A percentile compares a stretch with the other conserved stretches of the same genome.
phyloP scores from a whole-genome alignment of 352 stramenopile genomes.

The Pseudoperonospora humuli region DNA sequence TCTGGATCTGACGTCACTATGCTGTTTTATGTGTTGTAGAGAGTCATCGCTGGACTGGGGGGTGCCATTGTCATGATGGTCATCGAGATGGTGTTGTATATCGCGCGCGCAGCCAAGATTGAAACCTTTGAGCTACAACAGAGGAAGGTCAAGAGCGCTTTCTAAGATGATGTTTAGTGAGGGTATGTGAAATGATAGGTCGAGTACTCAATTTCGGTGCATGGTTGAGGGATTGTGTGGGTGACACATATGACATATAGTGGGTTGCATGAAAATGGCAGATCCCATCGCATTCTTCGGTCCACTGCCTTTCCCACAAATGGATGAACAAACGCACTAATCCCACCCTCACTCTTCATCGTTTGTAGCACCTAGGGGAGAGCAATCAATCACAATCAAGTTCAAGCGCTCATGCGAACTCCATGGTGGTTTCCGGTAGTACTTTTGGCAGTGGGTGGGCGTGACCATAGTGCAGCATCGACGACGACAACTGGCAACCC shows the following conservation, averaged over 20 bases:
- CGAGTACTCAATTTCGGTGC: too few relatives aligned
- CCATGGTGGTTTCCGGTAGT: slow-evolving; percentile 3
- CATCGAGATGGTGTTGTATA: slow-evolving; percentile 85
- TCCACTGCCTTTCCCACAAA: too few relatives aligned
- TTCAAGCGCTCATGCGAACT: slow-evolving; percentile 6
- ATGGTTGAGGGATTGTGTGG: too few relatives aligned
- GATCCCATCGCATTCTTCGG: too few relatives aligned
- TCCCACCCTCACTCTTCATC: too few relatives aligned
- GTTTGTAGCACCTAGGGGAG: too few relatives aligned
- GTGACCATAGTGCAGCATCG: slow-evolving; percentile 1
- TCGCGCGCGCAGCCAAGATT: slow-evolving; percentile 60
- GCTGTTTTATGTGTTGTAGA: slow-evolving; percentile 20
- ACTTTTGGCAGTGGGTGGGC: slow-evolving; percentile 1
- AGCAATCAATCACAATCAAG: neutral
- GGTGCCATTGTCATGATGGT: slow-evolving; percentile 83
- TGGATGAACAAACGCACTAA: too few relatives aligned
- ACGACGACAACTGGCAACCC: neutral
- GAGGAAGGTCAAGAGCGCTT: slow-evolving; percentile 29
- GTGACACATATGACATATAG: too few relatives aligned
- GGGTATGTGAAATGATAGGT: neutral
- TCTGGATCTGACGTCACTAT: neutral
- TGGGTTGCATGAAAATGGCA: too few relatives aligned
- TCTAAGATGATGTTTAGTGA: slow-evolving; percentile 12
- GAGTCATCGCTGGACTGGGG: slow-evolving; percentile 53
- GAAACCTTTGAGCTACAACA: slow-evolving; percentile 48